These are phyloP conservation scores for Calamus simplicifolius DNA, from an alignment of 176 grass and related monocot genomes.

Conservation along the genomic window DNA sequence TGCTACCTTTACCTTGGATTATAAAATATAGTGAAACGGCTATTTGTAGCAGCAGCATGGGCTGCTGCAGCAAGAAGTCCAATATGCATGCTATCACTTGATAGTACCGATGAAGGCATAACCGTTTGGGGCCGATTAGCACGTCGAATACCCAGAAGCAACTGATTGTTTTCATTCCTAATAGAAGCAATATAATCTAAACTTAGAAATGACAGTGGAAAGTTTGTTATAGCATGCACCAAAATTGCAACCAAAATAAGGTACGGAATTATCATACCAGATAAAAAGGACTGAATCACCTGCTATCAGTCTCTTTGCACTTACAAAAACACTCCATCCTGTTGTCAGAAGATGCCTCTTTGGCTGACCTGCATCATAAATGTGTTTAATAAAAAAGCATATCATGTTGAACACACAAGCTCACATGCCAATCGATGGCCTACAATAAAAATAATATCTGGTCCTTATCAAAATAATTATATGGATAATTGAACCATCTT, in stretches of 20 bases:
- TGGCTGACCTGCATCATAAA: conserved; percentile 1
- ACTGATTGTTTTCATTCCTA: neutral
- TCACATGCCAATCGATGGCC: too few species aligned
- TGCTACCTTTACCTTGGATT: neutral
- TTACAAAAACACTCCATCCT: conserved; percentile 11
- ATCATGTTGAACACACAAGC: too few species aligned
- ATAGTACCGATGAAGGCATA: conserved; percentile 66
- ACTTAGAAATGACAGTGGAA: too few species aligned
- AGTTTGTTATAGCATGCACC: too few species aligned
- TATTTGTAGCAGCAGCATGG: conserved; percentile 3
- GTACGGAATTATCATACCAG: neutral
- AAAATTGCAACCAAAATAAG: neutral
- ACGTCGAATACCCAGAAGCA: conserved; percentile 4
- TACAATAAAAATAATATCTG: too few species aligned
- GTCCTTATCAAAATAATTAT: too few species aligned
- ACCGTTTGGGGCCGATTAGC: neutral
- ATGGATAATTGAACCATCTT: too few species aligned
- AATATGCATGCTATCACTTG: neutral
- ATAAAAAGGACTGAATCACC: conserved; percentile 9
- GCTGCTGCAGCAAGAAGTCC: conserved; percentile 32
- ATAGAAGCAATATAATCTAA: too few species aligned
- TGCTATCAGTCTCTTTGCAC: conserved; percentile 6
- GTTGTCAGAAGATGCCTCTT: conserved; percentile 9
- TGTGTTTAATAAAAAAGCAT: neutral
- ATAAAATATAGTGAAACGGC: neutral